phyloP scores from a whole-genome alignment of 2,329 filamentous ascomycete genomes.

The Zymoseptoria ardabiliae region DNA sequence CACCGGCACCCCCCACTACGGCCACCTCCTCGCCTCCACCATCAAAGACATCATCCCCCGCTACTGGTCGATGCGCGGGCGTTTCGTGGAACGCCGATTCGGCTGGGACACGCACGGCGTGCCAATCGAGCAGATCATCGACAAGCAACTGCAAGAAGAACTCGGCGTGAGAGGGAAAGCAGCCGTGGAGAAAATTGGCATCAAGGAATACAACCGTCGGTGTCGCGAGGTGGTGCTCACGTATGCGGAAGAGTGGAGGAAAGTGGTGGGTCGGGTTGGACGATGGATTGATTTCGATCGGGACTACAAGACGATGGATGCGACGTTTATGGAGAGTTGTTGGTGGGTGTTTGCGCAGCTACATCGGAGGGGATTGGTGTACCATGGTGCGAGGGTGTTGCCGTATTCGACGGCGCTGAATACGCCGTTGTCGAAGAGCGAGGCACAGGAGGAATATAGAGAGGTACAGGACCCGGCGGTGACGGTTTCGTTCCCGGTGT shows the following conservation, averaged over 20 bases:
- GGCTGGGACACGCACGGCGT: constrained; percentile 95
- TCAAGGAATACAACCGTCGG: constrained; percentile 84
- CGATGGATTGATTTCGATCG: constrained; percentile 98
- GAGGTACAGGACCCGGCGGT: constrained; percentile 86
- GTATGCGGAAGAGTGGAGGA: constrained; percentile 78
- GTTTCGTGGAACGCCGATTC: constrained; percentile 83
- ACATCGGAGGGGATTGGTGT: constrained; percentile 82
- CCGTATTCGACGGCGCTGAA: constrained; percentile 88
- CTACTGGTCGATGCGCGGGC: constrained; percentile 97
- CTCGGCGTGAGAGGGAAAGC: constrained; percentile 80
- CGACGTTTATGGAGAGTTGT: constrained; percentile 88
- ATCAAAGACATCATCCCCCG: constrained; percentile 96
- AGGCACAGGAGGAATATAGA: constrained; percentile 91
- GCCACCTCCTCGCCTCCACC: constrained; percentile 79
- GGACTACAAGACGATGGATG: constrained; percentile 96
- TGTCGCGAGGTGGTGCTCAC: constrained; percentile 91
- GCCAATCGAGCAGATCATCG: constrained; percentile 94
- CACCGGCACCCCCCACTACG: constrained; percentile 57
- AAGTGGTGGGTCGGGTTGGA: constrained; percentile 79
- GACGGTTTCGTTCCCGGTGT: constrained; percentile 77
- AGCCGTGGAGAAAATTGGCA: constrained; percentile 77
- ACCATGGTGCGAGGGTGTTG: constrained; percentile 87
- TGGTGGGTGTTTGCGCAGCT: constrained; percentile 98
- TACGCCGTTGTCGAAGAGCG: constrained; percentile 86
- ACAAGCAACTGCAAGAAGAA: constrained; percentile 61